phyloP scores from a whole-genome alignment of 192 early-diverging fungal genomes.

The Globomyces pollinis-pini region DNA sequence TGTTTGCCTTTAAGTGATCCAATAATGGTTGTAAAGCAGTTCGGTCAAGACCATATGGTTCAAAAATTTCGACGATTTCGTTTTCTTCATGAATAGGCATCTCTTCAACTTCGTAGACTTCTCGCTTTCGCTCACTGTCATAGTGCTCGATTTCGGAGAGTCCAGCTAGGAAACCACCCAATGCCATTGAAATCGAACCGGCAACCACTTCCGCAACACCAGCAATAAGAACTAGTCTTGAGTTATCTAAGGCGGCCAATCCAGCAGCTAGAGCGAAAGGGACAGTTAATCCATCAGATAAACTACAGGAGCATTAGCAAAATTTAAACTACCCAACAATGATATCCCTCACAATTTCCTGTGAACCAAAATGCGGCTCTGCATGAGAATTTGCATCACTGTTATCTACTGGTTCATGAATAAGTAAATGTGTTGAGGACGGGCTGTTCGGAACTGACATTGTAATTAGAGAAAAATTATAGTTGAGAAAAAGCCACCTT shows the following conservation, averaged over 20 bases:
- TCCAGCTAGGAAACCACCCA: slow-evolving; percentile 57
- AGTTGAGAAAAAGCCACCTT: too few relatives aligned
- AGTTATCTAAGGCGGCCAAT: slow-evolving; percentile 41
- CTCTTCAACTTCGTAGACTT: slow-evolving; percentile 42
- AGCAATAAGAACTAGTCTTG: slow-evolving; percentile 48
- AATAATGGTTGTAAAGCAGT: slow-evolving; percentile 42
- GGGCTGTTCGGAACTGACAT: background rate
- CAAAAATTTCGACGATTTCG: slow-evolving; percentile 57
- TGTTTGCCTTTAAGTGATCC: slow-evolving; percentile 37
- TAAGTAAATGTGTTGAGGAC: too few relatives aligned
- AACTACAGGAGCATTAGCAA: background rate
- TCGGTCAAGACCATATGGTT: slow-evolving; percentile 53
- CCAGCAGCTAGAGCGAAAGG: slow-evolving; percentile 64
- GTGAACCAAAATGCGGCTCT: slow-evolving; percentile 28
- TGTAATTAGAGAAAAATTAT: too few relatives aligned
- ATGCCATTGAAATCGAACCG: slow-evolving; percentile 56
- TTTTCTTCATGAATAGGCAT: slow-evolving; percentile 47
- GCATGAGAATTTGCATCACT: slow-evolving; percentile 9
- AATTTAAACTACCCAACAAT: slow-evolving; percentile 26
- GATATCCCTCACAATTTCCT: slow-evolving; percentile 29
- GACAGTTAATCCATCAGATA: slow-evolving; percentile 42
- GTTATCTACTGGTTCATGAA: background rate
- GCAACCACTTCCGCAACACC: slow-evolving; percentile 51
- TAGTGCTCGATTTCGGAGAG: slow-evolving; percentile 58
- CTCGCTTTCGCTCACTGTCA: slow-evolving; percentile 44